phyloP scores from a whole-genome alignment of 352 stramenopile species.

The Stramenopiles sp. region DNA sequence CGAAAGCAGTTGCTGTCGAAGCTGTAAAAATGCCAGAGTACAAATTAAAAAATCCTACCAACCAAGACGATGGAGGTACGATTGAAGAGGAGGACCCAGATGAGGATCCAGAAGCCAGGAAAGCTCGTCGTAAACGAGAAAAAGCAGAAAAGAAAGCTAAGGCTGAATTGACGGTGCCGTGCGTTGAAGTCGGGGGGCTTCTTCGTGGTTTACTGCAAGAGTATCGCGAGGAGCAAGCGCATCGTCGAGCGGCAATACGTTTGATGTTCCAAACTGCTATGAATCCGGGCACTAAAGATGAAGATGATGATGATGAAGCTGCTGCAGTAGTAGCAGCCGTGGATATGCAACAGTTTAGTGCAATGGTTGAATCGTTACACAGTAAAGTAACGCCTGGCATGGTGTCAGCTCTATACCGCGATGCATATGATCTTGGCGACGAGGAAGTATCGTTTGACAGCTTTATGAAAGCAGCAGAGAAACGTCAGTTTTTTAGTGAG shows the following conservation, averaged over 20 bases:
- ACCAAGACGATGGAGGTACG: not conserved
- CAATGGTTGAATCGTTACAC: conserved; percentile 57
- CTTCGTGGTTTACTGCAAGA: conserved; percentile 33
- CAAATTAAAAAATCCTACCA: not conserved
- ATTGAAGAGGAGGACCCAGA: not conserved
- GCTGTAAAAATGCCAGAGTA: conserved; percentile 19
- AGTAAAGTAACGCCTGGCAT: conserved; percentile 41
- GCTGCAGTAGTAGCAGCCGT: conserved; percentile 30
- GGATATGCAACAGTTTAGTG: conserved; percentile 67
- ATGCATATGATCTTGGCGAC: conserved; percentile 31
- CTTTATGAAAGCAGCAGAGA: conserved; percentile 58
- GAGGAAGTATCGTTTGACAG: conserved; percentile 58
- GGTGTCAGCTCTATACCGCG: conserved; percentile 23
- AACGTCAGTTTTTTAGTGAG: conserved; percentile 54
- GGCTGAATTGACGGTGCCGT: conserved; percentile 19
- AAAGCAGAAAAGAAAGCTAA: not conserved
- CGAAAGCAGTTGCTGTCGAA: conserved; percentile 25
- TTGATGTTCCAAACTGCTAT: conserved; percentile 72
- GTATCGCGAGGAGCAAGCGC: conserved; percentile 71
- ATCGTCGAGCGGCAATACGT: conserved; percentile 56
- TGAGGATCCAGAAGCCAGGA: not conserved
- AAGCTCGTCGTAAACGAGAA: not conserved
- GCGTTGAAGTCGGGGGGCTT: conserved; percentile 28
- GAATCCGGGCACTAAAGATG: conserved; percentile 21
- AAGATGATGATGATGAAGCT: conserved; percentile 10